Base-by-base conservation (phyloP, 2,329 filamentous ascomycete genomes). In the Aspergillus sclerotialis region DNA sequence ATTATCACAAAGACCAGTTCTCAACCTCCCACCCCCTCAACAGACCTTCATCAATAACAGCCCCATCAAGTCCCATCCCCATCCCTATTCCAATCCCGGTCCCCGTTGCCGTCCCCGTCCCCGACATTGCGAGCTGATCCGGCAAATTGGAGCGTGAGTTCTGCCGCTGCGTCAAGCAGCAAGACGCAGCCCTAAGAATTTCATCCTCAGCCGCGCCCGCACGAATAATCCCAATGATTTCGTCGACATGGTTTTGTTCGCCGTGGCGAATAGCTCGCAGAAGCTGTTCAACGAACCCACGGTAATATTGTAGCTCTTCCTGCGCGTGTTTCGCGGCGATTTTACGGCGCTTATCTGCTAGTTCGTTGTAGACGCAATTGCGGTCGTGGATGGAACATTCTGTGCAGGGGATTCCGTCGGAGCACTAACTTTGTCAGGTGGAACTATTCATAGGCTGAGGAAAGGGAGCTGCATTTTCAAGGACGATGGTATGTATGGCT, bases 301-400 rank as follows among this genome's bases (percentile, higher is more conserved):
- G 46, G 23, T 52, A 50, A 27, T 48, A 49, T 13, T 43, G 37
- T n/a, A 60, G 39, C 8, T 56, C 48, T 13, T 61, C 53, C 28
- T 58, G 45, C 3, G 48, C 47, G 10, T 45, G 49, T 30, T 48
- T 51, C 10, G 48, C 50, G 5, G 50, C 43, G 9, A 52, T 50
- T 38, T 63, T 63, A 27, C 59, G 60, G 11, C 60, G 60, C 40
- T 49, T 61, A 37, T 63, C 60, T 34, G 53, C 46, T 32, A 34
- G 32, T 38, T 59, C 51, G 34, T 63, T 53, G 44, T 58, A 52
- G 24, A 58, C 12, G 34, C 60, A 63, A 11, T 53, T 48, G 23
- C 58, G 52, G 21, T 38, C 39, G 36, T 62, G 59, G 7, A 50
- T 35, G 12, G 43, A 29, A 31, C 60, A 63, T 53, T 61, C 58